Evolutionary conservation across 208 protist genomes (phyloP), one percentile per base, ranked within the genome.

Genomic region (Acanthamoeba lenticulata): DNA sequence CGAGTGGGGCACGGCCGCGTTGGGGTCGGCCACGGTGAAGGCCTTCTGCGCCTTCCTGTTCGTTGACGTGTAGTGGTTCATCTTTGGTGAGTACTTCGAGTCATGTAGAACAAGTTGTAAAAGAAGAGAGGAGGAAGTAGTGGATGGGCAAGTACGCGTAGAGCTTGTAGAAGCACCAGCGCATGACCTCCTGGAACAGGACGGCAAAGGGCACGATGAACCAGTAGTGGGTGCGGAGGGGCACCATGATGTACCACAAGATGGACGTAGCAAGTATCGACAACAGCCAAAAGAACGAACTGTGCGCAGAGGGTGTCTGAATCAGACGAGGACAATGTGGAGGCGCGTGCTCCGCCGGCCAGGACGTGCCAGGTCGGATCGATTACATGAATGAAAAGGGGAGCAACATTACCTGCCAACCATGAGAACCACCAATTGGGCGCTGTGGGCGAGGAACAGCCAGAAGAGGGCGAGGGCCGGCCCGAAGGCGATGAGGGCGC

Each of bases 221-320:
- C 67, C 24, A 11, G 29, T 40, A 38, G 34, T 77, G 29, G 29
- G 67, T 34, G 9, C 67, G 67, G 15, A 77, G 24, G 34, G 67
- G 34, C 24, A 38, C 67, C 11, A 77, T 29, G 9, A 77, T 77
- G 67, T 77, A 77, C 67, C 67, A 77, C 67, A 77, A 9, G 34
- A 77, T n/a, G 13, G 29, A 40, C 67, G 67, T 38, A 9, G 27
- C 11, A 11, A 77, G 34, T 77, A 77, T 77, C 29, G 67, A 77
- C 34, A 77, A 34, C 34, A 77, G 34, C 67, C 67, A 77, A 34
- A 77, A 77, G 67, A 77, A 77, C 67, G 67, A 77, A 77, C 67
- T 77, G 67, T 40, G 29, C 15, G 34, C 15, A 19, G 67, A 77
- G 34, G n/a, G n/a, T n/a, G n/a, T n/a, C n/a, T n/a, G n/a, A n/a